These are phyloP conservation scores for Nemania diffusa DNA, from an alignment of 2,329 filamentous ascomycete genomes.

Conservation along the genomic window DNA sequence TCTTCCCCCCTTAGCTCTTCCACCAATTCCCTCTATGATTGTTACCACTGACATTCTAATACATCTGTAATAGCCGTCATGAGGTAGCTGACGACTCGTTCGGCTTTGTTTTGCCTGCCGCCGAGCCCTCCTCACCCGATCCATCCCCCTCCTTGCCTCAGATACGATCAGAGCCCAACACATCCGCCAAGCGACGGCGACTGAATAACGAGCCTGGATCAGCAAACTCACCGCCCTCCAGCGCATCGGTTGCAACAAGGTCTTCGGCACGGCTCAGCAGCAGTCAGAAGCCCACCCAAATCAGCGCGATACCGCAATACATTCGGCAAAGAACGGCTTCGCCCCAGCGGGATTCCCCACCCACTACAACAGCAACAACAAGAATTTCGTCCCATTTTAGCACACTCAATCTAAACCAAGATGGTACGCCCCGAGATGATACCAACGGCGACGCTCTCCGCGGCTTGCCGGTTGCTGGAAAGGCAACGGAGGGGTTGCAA, in stretches of 20 bases:
- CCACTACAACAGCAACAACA: constrained; percentile 30
- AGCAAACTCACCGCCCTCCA: constrained; percentile 37
- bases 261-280: constrained; percentile 35
- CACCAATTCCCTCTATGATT: not conserved
- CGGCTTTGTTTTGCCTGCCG: constrained; percentile 59
- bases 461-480: constrained; percentile 12
- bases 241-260: constrained; percentile 39
- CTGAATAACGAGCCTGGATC: constrained; percentile 44
- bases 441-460: constrained; percentile 27
- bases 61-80: constrained; percentile 55
- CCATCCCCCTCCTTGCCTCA: constrained; percentile 41
- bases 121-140: constrained; percentile 42
- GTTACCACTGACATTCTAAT: constrained; percentile 27
- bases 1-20: not conserved
- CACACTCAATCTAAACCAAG: constrained; percentile 35
- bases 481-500: constrained; percentile 12
- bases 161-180: constrained; percentile 57
- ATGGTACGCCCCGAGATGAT: constrained; percentile 34
- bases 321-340: not conserved
- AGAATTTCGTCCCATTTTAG: constrained; percentile 27
- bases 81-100: constrained; percentile 71
- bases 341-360: constrained; percentile 19
- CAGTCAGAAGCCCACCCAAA: constrained; percentile 29
- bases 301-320: constrained; percentile 3
- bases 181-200: constrained; percentile 60